These are phyloP conservation scores for Gossypium longicalyx DNA, from an alignment of 345 rosid species.

Conservation along the genomic window DNA sequence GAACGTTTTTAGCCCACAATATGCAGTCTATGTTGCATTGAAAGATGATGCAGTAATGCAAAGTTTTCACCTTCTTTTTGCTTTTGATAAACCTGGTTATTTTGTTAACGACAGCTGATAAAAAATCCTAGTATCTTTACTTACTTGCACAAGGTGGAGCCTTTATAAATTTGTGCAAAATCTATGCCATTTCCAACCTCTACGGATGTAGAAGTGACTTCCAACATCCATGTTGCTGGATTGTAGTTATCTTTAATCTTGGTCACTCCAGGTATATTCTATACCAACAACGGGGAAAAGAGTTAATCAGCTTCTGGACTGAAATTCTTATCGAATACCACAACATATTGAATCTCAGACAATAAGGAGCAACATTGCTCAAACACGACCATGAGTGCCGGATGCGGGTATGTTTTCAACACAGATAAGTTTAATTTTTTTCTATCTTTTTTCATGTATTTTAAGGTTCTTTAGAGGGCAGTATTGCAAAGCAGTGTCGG, in stretches of 20 bases:
- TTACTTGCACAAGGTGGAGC: constrained; percentile 43
- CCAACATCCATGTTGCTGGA: constrained; percentile 86
- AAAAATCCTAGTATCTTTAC: constrained; percentile 11
- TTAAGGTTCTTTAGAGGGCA: too few relatives aligned
- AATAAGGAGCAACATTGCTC: neutral
- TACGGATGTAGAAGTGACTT: constrained; percentile 50
- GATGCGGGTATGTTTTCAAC: neutral
- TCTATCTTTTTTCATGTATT: too few relatives aligned
- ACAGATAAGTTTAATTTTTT: neutral
- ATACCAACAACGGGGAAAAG: neutral
- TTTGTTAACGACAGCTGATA: neutral
- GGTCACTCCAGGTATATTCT: constrained; percentile 40
- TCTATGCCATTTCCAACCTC: constrained; percentile 53
- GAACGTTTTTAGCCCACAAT: too few relatives aligned
- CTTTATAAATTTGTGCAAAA: constrained; percentile 46
- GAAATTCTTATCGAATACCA: neutral
- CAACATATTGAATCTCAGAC: neutral
- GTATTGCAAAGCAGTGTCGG: too few relatives aligned
- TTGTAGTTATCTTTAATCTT: constrained; percentile 61
- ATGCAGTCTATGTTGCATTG: too few relatives aligned
- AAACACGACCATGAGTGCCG: neutral
- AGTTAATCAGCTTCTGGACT: neutral
- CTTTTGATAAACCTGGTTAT: neutral
- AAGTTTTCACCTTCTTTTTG: neutral
- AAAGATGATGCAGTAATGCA: too few relatives aligned